Evolutionary conservation across 2,329 filamentous ascomycete genomes (phyloP).

Genomic region (Colletotrichum cereale): DNA sequence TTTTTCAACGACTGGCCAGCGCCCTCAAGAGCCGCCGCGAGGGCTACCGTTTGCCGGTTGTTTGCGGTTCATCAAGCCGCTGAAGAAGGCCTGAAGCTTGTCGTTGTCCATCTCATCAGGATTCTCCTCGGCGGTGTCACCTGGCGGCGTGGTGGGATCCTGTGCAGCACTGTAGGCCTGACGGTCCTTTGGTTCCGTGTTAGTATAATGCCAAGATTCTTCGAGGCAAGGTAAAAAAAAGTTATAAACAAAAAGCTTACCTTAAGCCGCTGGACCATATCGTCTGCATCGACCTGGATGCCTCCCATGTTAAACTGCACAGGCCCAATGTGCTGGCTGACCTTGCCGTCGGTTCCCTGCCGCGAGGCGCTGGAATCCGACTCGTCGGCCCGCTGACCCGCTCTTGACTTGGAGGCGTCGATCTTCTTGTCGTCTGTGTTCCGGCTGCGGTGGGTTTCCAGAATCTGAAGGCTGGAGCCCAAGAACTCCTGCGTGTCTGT

Average conservation of each 20-base stretch:
- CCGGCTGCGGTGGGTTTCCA: conserved; percentile 72
- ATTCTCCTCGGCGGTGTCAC: conserved; percentile 51
- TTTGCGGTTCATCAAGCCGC: conserved; percentile 69
- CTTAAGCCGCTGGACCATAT: conserved; percentile 89
- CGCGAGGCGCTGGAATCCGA: conserved; percentile 44
- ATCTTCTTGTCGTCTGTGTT: conserved; percentile 61
- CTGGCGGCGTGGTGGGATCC: conserved; percentile 55
- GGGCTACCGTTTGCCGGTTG: conserved; percentile 38
- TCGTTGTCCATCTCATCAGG: conserved; percentile 65
- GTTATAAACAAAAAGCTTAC: conserved; percentile 55
- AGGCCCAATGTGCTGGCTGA: conserved; percentile 88
- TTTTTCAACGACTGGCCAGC: background rate
- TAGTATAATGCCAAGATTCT: conserved; percentile 34
- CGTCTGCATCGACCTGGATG: conserved; percentile 94
- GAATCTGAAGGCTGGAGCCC: conserved; percentile 76
- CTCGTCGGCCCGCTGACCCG: conserved; percentile 42
- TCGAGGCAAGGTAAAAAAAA: background rate
- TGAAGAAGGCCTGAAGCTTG: conserved; percentile 71
- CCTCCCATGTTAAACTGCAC: conserved; percentile 99
- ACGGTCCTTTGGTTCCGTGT: conserved; percentile 60
- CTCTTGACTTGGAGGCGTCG: conserved; percentile 43
- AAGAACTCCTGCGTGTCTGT: conserved; percentile 84
- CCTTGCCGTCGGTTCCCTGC: conserved; percentile 55
- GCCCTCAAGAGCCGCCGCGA: conserved; percentile 23
- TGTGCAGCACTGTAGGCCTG: conserved; percentile 64